Evolutionary conservation across 768 basidiomycete genomes (phyloP).

Genomic region (Podaxis sp.): DNA sequence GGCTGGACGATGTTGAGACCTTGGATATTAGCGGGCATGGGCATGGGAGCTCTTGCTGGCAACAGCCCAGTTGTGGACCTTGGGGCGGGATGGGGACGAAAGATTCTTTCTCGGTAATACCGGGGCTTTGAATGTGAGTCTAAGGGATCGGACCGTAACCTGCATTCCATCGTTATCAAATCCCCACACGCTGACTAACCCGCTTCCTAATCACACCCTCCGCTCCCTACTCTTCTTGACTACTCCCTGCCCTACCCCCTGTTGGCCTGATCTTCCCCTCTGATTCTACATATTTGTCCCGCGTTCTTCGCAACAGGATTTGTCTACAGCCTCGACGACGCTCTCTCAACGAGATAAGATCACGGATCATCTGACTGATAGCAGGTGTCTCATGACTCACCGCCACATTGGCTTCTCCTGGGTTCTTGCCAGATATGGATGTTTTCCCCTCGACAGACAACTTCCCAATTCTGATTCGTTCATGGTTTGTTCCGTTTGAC

Average conservation of each 20-base stretch:
- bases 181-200: constrained; percentile 10
- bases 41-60: constrained; percentile 12
- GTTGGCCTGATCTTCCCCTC: background rate
- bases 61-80: constrained; percentile 13
- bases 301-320: background rate
- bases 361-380: background rate
- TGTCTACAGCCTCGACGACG: background rate
- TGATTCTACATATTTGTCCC: background rate
- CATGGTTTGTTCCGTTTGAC: background rate
- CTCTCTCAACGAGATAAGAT: constrained; percentile 3
- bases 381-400: constrained; percentile 3
- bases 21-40: constrained; percentile 67
- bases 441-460: background rate
- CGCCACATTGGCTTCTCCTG: background rate
- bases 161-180: constrained; percentile 6
- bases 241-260: background rate
- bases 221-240: background rate
- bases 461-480: background rate
- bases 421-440: constrained; percentile 1
- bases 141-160: background rate
- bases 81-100: constrained; percentile 15
- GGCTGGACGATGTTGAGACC: constrained; percentile 77
- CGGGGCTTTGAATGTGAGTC: constrained; percentile 5
- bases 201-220: constrained; percentile 3
- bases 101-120: background rate